Evolutionary conservation across 2,329 filamentous ascomycete species (phyloP), one percentile per base, ranked within the genome.

Genomic region (Aureobasidium lini): DNA sequence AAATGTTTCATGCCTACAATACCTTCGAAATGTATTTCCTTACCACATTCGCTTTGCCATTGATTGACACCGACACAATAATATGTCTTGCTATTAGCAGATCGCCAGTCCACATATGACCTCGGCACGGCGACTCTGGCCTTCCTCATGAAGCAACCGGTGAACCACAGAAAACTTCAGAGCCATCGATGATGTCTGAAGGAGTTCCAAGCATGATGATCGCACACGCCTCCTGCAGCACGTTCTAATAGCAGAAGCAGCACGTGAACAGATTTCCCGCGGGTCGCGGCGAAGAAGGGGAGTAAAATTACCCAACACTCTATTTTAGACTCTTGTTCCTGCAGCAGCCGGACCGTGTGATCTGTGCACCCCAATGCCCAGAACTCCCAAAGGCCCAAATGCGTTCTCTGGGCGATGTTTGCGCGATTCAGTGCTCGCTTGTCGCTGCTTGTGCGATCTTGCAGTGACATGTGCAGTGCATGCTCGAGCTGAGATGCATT

Each of bases 1-100:
- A 28, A 57, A 48, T 48, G 43, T 48, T 13, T 57, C 48, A 57
- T 57, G 54, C 42, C 42, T 57, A 47, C 34, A 10, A 43, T 43
- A 18, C 16, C 34, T 43, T 32, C n/a, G 11, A 31, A 39, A 31
- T n/a, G 8, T 18, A 16, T 40, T 1, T 36, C 34, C 28, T n/a
- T 2, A 6, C 29, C 32, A n/a, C 8, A 9, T 47, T 28, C 16
- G 9, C 4, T 31, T 40, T 36, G 18, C 31, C 40, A 23, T 13
- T 36, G 23, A 23, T 3, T 23, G 23, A 23, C 23, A 23, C 23
- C 23, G 3, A 23, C 23, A 23, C 23, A 23, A 23, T 23, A 23
- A 23, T 23, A 23, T 23, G 23, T 23, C 23, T 23, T 23, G 23
- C 23, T 23, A 23, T 23, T 23, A 23, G 23, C 8, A 36, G 34